A percentile compares a stretch with the other conserved stretches of the same genome.
These are phyloP conservation scores for Lycium ferocissimum DNA, from an alignment of 257 asterid genomes.

Conservation along the genomic window DNA sequence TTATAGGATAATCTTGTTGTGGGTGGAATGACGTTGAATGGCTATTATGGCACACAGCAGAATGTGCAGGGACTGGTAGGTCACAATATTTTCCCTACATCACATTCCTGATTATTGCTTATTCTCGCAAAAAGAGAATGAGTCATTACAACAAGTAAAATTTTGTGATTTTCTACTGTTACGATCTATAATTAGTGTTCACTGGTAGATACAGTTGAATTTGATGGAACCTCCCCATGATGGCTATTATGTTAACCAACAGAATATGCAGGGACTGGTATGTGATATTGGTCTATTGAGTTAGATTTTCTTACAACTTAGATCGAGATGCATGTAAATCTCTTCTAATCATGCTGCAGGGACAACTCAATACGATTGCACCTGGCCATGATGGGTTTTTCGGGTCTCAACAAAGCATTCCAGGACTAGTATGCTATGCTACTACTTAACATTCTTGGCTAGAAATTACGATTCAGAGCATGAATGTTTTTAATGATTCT, in stretches of 20 bases:
- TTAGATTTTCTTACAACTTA: neutral
- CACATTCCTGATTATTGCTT: conserved; percentile 13
- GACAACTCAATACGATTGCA: conserved; percentile 70
- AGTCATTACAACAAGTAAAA: neutral
- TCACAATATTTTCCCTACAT: conserved; percentile 30
- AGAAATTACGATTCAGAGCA: conserved; percentile 12
- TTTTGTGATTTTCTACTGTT: neutral
- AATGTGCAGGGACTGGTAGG: conserved; percentile 90
- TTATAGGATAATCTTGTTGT: conserved; percentile 73
- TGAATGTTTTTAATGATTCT: conserved; percentile 22
- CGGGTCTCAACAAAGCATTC: conserved; percentile 71
- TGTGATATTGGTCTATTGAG: conserved; percentile 11
- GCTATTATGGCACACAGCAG: conserved; percentile 87
- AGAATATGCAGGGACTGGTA: conserved; percentile 85
- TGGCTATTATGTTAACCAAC: conserved; percentile 77
- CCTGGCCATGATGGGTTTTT: conserved; percentile 77
- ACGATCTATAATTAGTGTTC: conserved; percentile 29
- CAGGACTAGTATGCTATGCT: conserved; percentile 65
- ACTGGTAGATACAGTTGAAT: conserved; percentile 70
- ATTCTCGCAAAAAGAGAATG: neutral
- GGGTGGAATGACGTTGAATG: conserved; percentile 66
- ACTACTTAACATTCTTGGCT: conserved; percentile 18
- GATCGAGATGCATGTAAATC: neutral
- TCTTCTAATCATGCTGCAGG: conserved; percentile 50
- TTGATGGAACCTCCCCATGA: conserved; percentile 98